Evolutionary conservation across 225 moss, liverwort and hornwort genomes (phyloP).

Genomic region (Thuidium tamariscinum): DNA sequence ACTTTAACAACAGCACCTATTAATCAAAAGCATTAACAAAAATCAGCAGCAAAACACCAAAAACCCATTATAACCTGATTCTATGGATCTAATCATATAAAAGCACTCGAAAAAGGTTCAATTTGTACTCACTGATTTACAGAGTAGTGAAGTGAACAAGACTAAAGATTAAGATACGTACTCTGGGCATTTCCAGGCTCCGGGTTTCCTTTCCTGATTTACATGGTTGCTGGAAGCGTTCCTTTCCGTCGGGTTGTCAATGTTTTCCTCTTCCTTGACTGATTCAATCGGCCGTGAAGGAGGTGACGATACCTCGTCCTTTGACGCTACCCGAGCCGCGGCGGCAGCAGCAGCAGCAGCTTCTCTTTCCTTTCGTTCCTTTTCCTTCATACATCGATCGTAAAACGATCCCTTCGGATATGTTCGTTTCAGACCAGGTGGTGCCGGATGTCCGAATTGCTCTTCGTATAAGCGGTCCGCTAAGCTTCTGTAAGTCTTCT

Average conservation of each 20-base stretch:
- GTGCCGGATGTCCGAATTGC: conserved; percentile 45
- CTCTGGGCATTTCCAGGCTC: conserved; percentile 38
- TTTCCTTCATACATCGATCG: conserved; percentile 45
- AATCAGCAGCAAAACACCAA: background rate
- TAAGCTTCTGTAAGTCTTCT: conserved; percentile 35
- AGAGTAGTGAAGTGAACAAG: background rate
- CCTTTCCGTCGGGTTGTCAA: background rate
- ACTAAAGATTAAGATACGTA: background rate
- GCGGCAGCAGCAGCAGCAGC: conserved; percentile 9
- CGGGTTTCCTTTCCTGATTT: conserved; percentile 19
- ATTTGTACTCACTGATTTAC: background rate
- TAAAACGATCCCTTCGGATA: conserved; percentile 52
- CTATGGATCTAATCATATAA: background rate
- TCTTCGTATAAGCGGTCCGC: conserved; percentile 50
- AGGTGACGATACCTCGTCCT: background rate
- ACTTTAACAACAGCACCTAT: background rate
- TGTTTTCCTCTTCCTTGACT: background rate
- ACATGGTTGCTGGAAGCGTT: background rate
- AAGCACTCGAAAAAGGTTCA: background rate
- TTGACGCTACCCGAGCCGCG: background rate
- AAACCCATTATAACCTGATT: background rate
- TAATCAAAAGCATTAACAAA: background rate
- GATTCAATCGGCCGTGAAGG: background rate
- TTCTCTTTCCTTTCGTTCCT: conserved; percentile 29
- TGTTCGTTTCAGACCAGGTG: conserved; percentile 30